A percentile compares a stretch with the other conserved stretches of the same genome.
These are phyloP conservation scores for Globisporangium rhizosaccharum DNA, from an alignment of 352 stramenopile genomes.

Conservation along the genomic window DNA sequence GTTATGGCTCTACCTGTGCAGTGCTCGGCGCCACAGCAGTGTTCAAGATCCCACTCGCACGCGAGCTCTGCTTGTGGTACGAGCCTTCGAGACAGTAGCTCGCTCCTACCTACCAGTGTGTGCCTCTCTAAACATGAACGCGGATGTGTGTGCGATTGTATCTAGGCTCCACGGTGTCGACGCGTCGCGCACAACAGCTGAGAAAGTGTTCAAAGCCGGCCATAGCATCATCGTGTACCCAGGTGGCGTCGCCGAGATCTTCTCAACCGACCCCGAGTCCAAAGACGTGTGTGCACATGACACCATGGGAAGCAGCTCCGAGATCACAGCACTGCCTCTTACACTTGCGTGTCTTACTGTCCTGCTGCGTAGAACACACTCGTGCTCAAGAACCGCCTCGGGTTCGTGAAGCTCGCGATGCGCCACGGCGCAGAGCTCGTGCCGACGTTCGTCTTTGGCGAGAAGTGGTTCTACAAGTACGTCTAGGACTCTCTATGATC, in stretches of 20 bases:
- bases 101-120: too few species aligned
- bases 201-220: slow-evolving; percentile 65
- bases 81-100: too few species aligned
- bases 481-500: background rate
- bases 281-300: slow-evolving; percentile 23
- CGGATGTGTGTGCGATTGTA: too few species aligned
- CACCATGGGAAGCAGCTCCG: too few species aligned
- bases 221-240: slow-evolving; percentile 73
- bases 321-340: too few species aligned
- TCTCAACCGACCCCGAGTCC: slow-evolving; percentile 62
- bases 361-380: slow-evolving; percentile 50
- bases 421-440: slow-evolving; percentile 71
- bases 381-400: slow-evolving; percentile 73
- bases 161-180: slow-evolving; percentile 61
- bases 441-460: slow-evolving; percentile 70
- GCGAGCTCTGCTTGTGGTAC: slow-evolving; percentile 20
- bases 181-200: slow-evolving; percentile 58
- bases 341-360: too few species aligned
- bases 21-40: slow-evolving; percentile 13
- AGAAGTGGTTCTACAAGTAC: slow-evolving; percentile 56
- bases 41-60: slow-evolving; percentile 17
- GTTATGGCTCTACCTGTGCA: background rate
- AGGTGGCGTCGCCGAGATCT: slow-evolving; percentile 73
- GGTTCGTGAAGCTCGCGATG: slow-evolving; percentile 80
- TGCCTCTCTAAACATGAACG: background rate